Evolutionary conservation across 1,284 basidiomycete genomes (phyloP).

Genomic region (Tilletia caries): DNA sequence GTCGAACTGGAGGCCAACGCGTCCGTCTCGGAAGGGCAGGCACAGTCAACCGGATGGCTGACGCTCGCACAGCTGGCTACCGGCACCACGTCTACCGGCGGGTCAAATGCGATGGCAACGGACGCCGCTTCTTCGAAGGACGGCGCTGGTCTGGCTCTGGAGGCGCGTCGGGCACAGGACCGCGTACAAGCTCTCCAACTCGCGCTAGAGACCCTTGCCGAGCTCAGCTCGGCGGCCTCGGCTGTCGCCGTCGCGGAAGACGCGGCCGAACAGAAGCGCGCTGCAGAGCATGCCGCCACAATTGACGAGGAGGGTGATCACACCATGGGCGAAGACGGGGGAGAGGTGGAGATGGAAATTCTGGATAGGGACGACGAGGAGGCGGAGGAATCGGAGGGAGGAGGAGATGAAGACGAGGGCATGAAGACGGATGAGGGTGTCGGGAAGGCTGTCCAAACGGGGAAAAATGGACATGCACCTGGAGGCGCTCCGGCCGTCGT

Average conservation of each 20-base stretch:
- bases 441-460: background rate
- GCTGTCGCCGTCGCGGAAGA: slow-evolving; percentile 5
- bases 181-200: slow-evolving; percentile 36
- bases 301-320: slow-evolving; percentile 6
- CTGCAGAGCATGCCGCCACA: background rate
- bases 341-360: slow-evolving; percentile 1
- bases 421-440: background rate
- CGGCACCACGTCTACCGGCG: background rate
- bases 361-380: background rate
- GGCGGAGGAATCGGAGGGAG: slow-evolving; percentile 1
- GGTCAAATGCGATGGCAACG: background rate
- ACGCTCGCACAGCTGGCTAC: background rate
- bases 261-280: slow-evolving; percentile 8
- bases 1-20: background rate
- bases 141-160: background rate
- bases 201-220: slow-evolving; percentile 43
- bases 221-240: slow-evolving; percentile 30
- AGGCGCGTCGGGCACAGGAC: slow-evolving; percentile 27
- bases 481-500: background rate
- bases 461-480: background rate
- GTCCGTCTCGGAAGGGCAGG: background rate
- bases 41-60: background rate
- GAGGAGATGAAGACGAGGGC: background rate
- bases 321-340: background rate
- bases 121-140: background rate